Percentiles rank a stretch among this genome's conserved stretches.
Conservation (phyloP, 805 yeast species). For the Kluyveromyces starmeri region DNA sequence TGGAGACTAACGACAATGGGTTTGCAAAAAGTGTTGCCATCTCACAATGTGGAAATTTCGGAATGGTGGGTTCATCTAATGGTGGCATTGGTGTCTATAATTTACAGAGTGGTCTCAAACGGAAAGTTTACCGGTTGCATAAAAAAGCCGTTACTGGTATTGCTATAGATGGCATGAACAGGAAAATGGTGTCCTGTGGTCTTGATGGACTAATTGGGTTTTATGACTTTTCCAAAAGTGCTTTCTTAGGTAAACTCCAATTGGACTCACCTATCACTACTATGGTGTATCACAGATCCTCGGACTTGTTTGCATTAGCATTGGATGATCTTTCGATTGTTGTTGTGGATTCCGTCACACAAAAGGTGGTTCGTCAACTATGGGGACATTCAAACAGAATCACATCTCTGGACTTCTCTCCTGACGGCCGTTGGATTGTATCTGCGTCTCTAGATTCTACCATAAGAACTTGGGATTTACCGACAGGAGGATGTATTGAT, state of each 20-base stretch:
- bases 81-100: constrained; percentile 86
- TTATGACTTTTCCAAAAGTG: constrained; percentile 70
- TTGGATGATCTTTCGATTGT: constrained; percentile 81
- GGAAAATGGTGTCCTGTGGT: constrained; percentile 78
- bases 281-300: constrained; percentile 67
- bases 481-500: constrained; percentile 94
- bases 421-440: constrained; percentile 93
- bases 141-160: constrained; percentile 81
- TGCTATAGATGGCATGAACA: constrained; percentile 83
- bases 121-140: constrained; percentile 63
- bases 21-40: constrained; percentile 65
- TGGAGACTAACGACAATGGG: constrained; percentile 72
- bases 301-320: constrained; percentile 78
- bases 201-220: constrained; percentile 85
- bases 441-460: constrained; percentile 79
- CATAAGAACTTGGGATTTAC: constrained; percentile 92
- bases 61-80: constrained; percentile 74
- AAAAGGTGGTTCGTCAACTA: constrained; percentile 73
- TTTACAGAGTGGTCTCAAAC: constrained; percentile 78
- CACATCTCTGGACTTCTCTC: constrained; percentile 81
- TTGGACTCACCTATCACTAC: constrained; percentile 72
- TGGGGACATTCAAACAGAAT: constrained; percentile 87
- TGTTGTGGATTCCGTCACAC: constrained; percentile 74
- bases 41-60: constrained; percentile 94
- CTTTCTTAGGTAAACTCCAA: constrained; percentile 54